Evolutionary conservation across 176 grass and related monocot genomes (phyloP), one percentile per base, ranked within the genome.

Genomic region (Triticum turgidum): DNA sequence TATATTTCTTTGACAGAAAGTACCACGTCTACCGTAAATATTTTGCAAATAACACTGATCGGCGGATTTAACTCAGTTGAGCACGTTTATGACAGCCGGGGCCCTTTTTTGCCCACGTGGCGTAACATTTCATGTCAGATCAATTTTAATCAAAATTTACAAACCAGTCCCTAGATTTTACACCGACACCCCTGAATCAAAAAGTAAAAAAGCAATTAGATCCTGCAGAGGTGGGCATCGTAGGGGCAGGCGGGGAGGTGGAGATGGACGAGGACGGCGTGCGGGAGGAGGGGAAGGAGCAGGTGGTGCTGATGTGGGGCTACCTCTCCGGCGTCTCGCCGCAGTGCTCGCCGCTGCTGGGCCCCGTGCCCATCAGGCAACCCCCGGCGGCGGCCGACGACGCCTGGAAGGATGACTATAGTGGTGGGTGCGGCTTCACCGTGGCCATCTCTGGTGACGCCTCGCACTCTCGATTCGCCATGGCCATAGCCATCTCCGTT

Each of bases 281-380:
- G 25, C 66, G 9, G 44, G 82, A 44, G 61, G 0, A 34, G 65
- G 65, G 35, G 59, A 96, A 82, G 87, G 94, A 91, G 85, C 90
- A 89, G 85, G 78, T 91, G 39, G 88, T 96, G 76, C 84, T 99
- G 68, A 99, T 99, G 94, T 99, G 97, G 97, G 97, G 97, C 4
- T 96, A 99, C 89, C 92, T 99, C 17, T 94, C 97, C 8, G 97
- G 94, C 4, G 89, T 94, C 11, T 94, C 92, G 76, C 94, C 89
- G 44, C 97, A 99, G 77, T 93, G 97, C 82, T 94, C 94, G 39
- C 97, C 94, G 84, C 79, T 99, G 32, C 90, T 99, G 29, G 84
- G 90, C 33, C 97, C 97, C 13, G 87, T 95, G 35, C 85, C 89
- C 24, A 90, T 94, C 8, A 88, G 77, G 77, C 66, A 94, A 73